Conservation (phyloP, 2,329 filamentous ascomycete genomes). For the Dactylella cylindrospora region DNA sequence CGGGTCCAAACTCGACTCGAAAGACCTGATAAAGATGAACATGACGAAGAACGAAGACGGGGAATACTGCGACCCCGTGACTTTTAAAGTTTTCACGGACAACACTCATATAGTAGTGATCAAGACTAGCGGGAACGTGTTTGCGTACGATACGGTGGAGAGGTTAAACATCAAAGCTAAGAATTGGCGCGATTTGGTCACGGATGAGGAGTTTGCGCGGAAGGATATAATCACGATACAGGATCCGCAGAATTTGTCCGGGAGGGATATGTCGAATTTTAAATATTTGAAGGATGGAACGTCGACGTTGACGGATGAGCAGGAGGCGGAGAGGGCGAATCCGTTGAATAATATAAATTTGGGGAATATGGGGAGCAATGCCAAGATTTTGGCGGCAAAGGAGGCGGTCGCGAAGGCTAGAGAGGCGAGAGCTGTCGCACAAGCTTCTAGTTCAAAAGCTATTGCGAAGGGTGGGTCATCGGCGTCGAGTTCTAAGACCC, state of each 20-base stretch:
- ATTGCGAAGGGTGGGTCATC: conserved; percentile 37
- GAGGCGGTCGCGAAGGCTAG: conserved; percentile 91
- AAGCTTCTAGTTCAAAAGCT: conserved; percentile 53
- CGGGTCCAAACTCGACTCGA: conserved; percentile 73
- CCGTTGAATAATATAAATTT: conserved; percentile 70
- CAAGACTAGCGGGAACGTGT: conserved; percentile 85
- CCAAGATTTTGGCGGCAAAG: conserved; percentile 86
- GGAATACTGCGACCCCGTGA: conserved; percentile 93
- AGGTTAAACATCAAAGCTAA: conserved; percentile 95
- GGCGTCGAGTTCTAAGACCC: conserved; percentile 6
- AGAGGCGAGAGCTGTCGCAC: conserved; percentile 49
- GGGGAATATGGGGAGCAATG: conserved; percentile 72
- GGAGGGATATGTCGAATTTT: conserved; percentile 80
- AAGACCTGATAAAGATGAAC: conserved; percentile 85
- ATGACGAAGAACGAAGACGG: conserved; percentile 89
- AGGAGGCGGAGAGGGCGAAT: conserved; percentile 66
- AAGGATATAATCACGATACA: conserved; percentile 95
- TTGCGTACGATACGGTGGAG: conserved; percentile 93
- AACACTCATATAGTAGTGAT: conserved; percentile 96
- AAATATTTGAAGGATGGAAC: conserved; percentile 81
- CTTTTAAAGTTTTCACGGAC: conserved; percentile 95
- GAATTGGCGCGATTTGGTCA: conserved; percentile 88
- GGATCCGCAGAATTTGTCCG: conserved; percentile 85
- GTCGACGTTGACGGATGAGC: conserved; percentile 55
- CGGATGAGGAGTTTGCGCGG: conserved; percentile 80